Evolutionary conservation across 148 eudicot species (phyloP).

Genomic region (Beta vulgaris): DNA sequence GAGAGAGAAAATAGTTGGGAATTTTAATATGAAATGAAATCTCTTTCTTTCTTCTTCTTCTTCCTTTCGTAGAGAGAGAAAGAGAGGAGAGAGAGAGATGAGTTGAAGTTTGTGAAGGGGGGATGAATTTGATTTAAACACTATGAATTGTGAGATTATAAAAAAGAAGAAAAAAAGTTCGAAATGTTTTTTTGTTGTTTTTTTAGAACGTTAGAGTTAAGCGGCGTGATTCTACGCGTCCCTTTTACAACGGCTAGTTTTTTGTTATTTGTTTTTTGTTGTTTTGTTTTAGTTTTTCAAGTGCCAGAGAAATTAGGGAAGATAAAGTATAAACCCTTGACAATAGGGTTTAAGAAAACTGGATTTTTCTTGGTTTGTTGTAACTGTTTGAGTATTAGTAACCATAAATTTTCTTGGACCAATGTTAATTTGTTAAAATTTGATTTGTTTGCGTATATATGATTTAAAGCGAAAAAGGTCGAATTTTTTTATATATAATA

Average conservation of each 20-base stretch:
- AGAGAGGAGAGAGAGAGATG: conserved; percentile 1
- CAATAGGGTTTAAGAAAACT: too few relatives aligned
- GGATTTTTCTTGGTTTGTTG: too few relatives aligned
- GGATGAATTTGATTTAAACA: conserved; percentile 7
- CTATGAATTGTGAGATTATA: background rate
- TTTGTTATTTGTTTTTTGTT: background rate
- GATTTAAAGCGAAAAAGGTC: too few relatives aligned
- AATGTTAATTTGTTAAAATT: too few relatives aligned
- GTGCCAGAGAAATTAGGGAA: too few relatives aligned
- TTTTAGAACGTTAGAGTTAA: conserved; percentile 36
- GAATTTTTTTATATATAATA: too few relatives aligned
- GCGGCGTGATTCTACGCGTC: conserved; percentile 26
- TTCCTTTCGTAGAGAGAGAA: background rate
- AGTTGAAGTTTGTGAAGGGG: background rate
- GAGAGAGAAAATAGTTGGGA: conserved; percentile 8
- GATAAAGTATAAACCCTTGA: too few relatives aligned
- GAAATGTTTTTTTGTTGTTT: background rate
- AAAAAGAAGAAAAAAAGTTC: background rate
- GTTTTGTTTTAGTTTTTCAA: background rate
- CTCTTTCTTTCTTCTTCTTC: conserved; percentile 18
- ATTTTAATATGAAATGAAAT: background rate
- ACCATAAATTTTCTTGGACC: too few relatives aligned
- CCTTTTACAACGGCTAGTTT: conserved; percentile 52
- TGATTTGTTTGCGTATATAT: too few relatives aligned
- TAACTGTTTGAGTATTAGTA: too few relatives aligned